Percentiles rank a stretch among this genome's conserved stretches.
Evolutionary conservation across 2,329 filamentous ascomycete species (phyloP).

Genomic region (Lomentospora prolificans): DNA sequence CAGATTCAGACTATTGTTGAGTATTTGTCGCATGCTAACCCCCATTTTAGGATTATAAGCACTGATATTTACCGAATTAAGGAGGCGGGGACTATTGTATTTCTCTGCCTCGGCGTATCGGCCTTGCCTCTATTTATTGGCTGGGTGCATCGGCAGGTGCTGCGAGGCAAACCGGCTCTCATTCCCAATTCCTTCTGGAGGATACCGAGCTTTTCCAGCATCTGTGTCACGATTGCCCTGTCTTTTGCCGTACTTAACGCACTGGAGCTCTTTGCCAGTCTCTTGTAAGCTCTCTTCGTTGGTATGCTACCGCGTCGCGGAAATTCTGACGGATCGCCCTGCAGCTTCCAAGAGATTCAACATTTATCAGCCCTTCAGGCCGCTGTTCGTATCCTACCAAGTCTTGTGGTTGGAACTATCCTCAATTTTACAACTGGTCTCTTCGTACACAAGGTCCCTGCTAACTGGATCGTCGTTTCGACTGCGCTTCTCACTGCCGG

Average conservation of each 20-base stretch:
- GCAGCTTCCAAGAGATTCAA: slow-evolving; percentile 42
- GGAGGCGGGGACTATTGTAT: slow-evolving; percentile 30
- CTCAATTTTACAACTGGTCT: slow-evolving; percentile 34
- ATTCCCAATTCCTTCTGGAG: slow-evolving; percentile 55
- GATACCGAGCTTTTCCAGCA: slow-evolving; percentile 43
- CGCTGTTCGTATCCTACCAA: slow-evolving; percentile 35
- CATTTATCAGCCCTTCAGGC: slow-evolving; percentile 32
- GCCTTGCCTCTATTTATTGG: slow-evolving; percentile 38
- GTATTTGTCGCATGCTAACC: too few relatives aligned
- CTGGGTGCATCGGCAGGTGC: slow-evolving; percentile 43
- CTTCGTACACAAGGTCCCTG: slow-evolving; percentile 31
- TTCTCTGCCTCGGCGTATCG: slow-evolving; percentile 32
- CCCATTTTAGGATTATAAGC: slow-evolving; percentile 28
- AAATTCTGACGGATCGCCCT: slow-evolving; percentile 11
- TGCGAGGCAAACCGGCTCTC: slow-evolving; percentile 36
- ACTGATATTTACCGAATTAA: slow-evolving; percentile 29
- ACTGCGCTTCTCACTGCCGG: slow-evolving; percentile 31
- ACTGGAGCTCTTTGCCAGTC: slow-evolving; percentile 35
- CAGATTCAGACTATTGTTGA: too few relatives aligned
- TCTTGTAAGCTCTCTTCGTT: slow-evolving; percentile 31
- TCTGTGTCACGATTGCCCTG: slow-evolving; percentile 40
- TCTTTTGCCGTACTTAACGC: slow-evolving; percentile 34
- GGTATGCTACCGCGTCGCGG: background rate
- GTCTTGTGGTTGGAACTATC: slow-evolving; percentile 30
- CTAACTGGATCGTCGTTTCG: slow-evolving; percentile 27